These are phyloP conservation scores for Verticillium tricorpus DNA, from an alignment of 2,329 filamentous ascomycete genomes.

Conservation along the genomic window DNA sequence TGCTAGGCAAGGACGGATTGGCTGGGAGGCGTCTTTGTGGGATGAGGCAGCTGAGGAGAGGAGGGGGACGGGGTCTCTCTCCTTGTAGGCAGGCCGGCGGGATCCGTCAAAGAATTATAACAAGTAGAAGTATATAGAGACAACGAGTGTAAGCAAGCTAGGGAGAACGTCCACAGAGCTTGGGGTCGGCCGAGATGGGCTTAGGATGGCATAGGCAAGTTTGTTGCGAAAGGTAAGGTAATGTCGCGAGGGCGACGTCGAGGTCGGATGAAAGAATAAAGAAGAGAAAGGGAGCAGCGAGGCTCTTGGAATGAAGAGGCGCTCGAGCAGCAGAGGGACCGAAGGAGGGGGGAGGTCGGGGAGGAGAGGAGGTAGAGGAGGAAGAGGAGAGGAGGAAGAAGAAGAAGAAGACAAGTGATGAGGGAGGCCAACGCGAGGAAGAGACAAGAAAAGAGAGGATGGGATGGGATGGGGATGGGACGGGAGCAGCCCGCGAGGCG, in stretches of 20 bases:
- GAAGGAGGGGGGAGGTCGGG: conserved; percentile 23
- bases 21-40: background rate
- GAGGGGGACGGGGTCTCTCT: conserved; percentile 3
- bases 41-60: conserved; percentile 4
- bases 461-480: conserved; percentile 21
- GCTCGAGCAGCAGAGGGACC: conserved; percentile 24
- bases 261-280: conserved; percentile 18
- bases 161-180: conserved; percentile 5
- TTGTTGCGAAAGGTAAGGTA: background rate
- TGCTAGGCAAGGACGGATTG: background rate
- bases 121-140: conserved; percentile 11
- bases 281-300: conserved; percentile 24
- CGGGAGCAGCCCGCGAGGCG: conserved; percentile 25
- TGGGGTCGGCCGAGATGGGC: background rate
- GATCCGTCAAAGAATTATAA: conserved; percentile 14
- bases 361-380: conserved; percentile 12
- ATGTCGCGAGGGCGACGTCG: conserved; percentile 5
- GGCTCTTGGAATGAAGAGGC: conserved; percentile 21
- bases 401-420: conserved; percentile 18
- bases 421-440: conserved; percentile 9
- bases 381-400: conserved; percentile 17
- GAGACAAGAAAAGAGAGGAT: conserved; percentile 18
- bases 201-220: conserved; percentile 9
- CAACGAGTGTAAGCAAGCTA: conserved; percentile 14
- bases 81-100: conserved; percentile 9